Evolutionary conservation across 139 green algal genomes (phyloP), one percentile per base, ranked within the genome.

Genomic region (Closterium sp.): DNA sequence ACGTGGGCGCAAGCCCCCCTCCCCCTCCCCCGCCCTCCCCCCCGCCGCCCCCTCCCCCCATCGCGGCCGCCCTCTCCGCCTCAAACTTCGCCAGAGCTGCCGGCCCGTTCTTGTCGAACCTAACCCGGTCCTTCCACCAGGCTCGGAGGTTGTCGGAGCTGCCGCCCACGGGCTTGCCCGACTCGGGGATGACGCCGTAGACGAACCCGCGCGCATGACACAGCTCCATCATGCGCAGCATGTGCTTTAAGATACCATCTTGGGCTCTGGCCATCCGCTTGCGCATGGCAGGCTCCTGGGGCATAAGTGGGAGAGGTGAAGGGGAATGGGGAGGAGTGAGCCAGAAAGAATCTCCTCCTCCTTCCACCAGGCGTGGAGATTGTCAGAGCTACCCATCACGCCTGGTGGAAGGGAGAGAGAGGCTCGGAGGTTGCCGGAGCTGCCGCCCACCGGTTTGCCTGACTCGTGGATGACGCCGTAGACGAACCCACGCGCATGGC

Each of bases 131-230:
- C 35, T 91, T 91, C 89, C 89, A 91, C 89, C 89, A 91, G 30
- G 89, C 89, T 33, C 89, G 89, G 33, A 91, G 89, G 89, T 91
- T 91, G 30, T 91, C 89, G 32, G 89, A 91, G 89, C 31, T 64
- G 83, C 89, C 89, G 19, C 89, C 89, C 25, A 91, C 89, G 32
- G 89, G 89, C 89, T 91, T 91, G 89, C 89, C 89, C 25, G 91
- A 64, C 89, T 91, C 89, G n/a, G 89, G 89, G 85, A 91, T 91
- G 89, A 91, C 90, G 34, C 89, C 88, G 88, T 91, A 91, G 2
- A 91, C 88, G 19, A 91, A 91, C 88, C 88, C 88, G 28, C 88
- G 88, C 66, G 88, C 88, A 19, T 84, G 31, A 23, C 87, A 69
- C 12, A 33, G 31, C 87, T 90, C 33, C 33, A 90, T 69, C 87